Conservation (phyloP, 192 early-diverging fungal genomes). For the Chytriomyces hyalinus region DNA sequence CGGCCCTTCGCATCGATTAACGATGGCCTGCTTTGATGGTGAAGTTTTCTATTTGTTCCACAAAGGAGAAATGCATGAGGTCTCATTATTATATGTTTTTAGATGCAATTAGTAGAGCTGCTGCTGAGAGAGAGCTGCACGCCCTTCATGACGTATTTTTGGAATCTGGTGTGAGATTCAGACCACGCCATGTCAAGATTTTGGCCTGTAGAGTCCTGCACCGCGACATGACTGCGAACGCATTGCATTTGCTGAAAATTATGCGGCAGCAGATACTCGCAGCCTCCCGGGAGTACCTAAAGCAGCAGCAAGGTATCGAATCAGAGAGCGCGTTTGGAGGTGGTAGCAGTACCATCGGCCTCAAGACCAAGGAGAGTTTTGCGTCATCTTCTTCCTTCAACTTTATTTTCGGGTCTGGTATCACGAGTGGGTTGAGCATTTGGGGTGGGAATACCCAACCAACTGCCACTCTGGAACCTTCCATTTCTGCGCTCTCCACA, state of each 20-base stretch:
- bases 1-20: slow-evolving; percentile 55
- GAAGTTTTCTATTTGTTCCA: slow-evolving; percentile 14
- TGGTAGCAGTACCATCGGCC: background rate
- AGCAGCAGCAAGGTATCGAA: background rate
- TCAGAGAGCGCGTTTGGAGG: background rate
- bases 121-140: slow-evolving; percentile 56
- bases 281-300: background rate
- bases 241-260: slow-evolving; percentile 47
- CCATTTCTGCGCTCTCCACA: background rate
- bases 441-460: background rate
- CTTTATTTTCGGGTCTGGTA: slow-evolving; percentile 22
- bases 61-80: background rate
- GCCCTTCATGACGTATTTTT: slow-evolving; percentile 51
- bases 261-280: slow-evolving; percentile 45
- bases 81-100: slow-evolving; percentile 2
- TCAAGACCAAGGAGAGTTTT: background rate
- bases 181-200: slow-evolving; percentile 60
- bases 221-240: slow-evolving; percentile 60
- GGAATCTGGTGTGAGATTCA: slow-evolving; percentile 50
- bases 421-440: slow-evolving; percentile 8
- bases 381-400: background rate
- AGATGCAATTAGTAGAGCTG: slow-evolving; percentile 58
- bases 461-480: background rate
- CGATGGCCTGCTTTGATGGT: slow-evolving; percentile 59
- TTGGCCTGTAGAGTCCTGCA: slow-evolving; percentile 59